Conservation (phyloP, 1,284 basidiomycete species). For the Boletus mariae region DNA sequence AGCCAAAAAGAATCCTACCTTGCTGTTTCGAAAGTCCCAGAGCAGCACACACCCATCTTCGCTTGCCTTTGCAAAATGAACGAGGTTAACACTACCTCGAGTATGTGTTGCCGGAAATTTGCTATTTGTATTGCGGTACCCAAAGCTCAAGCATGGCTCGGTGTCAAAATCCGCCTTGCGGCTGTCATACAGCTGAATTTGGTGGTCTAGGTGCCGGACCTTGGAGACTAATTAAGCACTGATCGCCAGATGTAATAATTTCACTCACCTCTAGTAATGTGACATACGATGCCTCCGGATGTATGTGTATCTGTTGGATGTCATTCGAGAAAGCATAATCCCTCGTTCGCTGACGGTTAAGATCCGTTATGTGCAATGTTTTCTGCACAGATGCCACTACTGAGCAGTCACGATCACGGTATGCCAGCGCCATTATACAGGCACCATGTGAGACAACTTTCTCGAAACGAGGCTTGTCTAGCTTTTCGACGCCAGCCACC, state of each 20-base stretch:
- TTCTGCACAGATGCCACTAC: slow-evolving; percentile 35
- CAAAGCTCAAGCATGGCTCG: slow-evolving; percentile 44
- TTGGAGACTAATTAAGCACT: slow-evolving; percentile 23
- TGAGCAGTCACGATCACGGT: slow-evolving; percentile 30
- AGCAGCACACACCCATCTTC: slow-evolving; percentile 42
- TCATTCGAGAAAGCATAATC: slow-evolving; percentile 37
- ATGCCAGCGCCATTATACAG: slow-evolving; percentile 37
- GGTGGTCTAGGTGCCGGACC: slow-evolving; percentile 47
- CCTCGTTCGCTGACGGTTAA: slow-evolving; percentile 28
- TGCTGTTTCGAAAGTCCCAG: slow-evolving; percentile 50
- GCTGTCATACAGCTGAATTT: slow-evolving; percentile 47
- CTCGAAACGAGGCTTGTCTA: slow-evolving; percentile 23
- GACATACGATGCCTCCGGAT: slow-evolving; percentile 40
- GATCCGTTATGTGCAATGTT: slow-evolving; percentile 33
- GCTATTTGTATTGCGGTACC: slow-evolving; percentile 33
- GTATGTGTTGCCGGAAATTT: slow-evolving; percentile 22
- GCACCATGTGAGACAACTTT: slow-evolving; percentile 31
- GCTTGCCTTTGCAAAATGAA: slow-evolving; percentile 45
- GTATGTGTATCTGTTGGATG: slow-evolving; percentile 46
- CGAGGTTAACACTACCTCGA: slow-evolving; percentile 34
- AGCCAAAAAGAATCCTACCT: slow-evolving; percentile 32
- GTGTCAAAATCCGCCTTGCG: slow-evolving; percentile 38
- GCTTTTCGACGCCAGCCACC: slow-evolving; percentile 28
- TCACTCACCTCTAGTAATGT: slow-evolving; percentile 46
- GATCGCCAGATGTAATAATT: slow-evolving; percentile 13